Evolutionary conservation across 306 rosid species (phyloP), one percentile per base, ranked within the genome.

Genomic region (Pueraria montana): DNA sequence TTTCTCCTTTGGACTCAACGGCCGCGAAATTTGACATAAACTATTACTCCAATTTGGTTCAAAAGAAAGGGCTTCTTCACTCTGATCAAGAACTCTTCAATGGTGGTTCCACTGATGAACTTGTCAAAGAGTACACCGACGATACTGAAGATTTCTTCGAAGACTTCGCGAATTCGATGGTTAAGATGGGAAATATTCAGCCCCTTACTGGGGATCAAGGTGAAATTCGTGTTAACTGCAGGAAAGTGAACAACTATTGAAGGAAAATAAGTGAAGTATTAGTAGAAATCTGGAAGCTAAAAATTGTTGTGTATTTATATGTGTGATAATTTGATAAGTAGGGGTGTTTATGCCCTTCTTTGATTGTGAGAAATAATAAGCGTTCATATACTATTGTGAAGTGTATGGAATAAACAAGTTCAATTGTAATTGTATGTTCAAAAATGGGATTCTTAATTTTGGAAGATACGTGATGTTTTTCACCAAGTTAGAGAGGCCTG

Each of bases 161-260:
- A 8, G 90, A 86, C 36, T 90, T 90, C 23, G 82, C 46, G 0
- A 8, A 42, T 1, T 86, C 90, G 10, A 86, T 90, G 86, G 58
- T 88, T 76, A 90, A 86, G 83, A 88, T 88, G 89, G 91, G 91
- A 48, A 86, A 88, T 46, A 82, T 88, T 17, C 78, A 73, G 83
- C 90, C 93, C 4, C 85, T 90, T 62, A 77, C 71, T 2, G 88
- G 88, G 26, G 27, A 26, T 8, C 76, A 67, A 52, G 89, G 93
- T 32, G 71, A 88, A 74, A 59, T 88, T 48, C 89, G 93, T 43
- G 1, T 11, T 11, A 77, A 84, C 30, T 90, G 93, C 63, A 87
- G 87, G 82, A 67, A 32, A 62, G 83, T 30, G 34, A 30, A 30
- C 34, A 61, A 1, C 5, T 23, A 59, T 12, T 26, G 16, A 62